phyloP scores from a whole-genome alignment of 768 basidiomycete species.

The Kwoniella pini region DNA sequence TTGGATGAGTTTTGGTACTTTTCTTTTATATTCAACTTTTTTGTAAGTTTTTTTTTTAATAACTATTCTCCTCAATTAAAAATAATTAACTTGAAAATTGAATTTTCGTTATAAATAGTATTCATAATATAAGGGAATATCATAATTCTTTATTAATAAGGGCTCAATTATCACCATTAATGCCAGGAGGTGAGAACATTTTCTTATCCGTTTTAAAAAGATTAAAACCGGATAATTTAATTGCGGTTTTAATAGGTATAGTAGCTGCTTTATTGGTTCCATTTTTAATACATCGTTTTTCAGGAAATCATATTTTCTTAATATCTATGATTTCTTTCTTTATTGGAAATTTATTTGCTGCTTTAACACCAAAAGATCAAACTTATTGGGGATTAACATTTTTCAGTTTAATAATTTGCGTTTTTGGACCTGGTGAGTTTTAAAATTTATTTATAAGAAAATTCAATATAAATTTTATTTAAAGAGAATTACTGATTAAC shows the following conservation, averaged over 20 bases:
- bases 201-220: not conserved
- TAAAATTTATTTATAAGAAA: not conserved
- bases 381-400: slow-evolving; percentile 35
- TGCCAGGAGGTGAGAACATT: slow-evolving; percentile 14
- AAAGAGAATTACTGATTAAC: no score
- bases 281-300: slow-evolving; percentile 22
- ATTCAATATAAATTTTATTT: no score
- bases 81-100: not conserved
- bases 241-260: no score
- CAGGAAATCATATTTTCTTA: slow-evolving; percentile 29
- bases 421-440: slow-evolving; percentile 9
- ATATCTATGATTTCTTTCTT: slow-evolving; percentile 32
- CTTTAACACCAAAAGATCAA: slow-evolving; percentile 14
- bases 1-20: slow-evolving; percentile 30
- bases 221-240: no score
- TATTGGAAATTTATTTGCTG: slow-evolving; percentile 25
- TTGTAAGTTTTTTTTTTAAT: slow-evolving; percentile 16
- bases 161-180: slow-evolving; percentile 30
- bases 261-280: slow-evolving; percentile 29
- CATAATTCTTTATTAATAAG: slow-evolving; percentile 19
- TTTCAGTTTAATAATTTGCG: slow-evolving; percentile 8
- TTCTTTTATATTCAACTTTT: slow-evolving; percentile 27
- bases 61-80: no score
- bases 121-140: slow-evolving; percentile 12
- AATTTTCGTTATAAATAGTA: slow-evolving; percentile 1